These are phyloP conservation scores for Annulohypoxylon truncatum DNA, from an alignment of 2,329 filamentous ascomycete genomes.

Conservation along the genomic window DNA sequence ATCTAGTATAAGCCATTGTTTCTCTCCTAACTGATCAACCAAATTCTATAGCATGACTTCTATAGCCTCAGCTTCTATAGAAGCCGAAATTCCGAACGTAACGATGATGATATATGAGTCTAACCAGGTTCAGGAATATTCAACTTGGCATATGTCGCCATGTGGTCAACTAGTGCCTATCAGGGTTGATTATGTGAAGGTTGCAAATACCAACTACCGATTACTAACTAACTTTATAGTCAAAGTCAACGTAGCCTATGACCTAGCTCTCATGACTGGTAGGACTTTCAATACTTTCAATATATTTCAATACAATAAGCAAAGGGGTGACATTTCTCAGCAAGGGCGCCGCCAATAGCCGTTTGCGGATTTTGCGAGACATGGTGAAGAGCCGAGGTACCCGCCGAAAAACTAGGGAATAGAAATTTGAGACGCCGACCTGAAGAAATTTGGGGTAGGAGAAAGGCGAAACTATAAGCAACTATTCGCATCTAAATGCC, in stretches of 20 bases:
- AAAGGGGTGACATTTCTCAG: slow-evolving; percentile 4
- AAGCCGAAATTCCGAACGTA: neutral
- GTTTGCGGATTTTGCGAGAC: neutral
- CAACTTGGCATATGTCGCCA: neutral
- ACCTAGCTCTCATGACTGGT: neutral
- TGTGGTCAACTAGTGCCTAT: neutral
- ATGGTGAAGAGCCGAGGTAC: neutral
- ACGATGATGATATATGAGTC: neutral
- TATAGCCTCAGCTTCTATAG: neutral
- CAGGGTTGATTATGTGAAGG: slow-evolving; percentile 4
- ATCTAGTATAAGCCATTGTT: neutral
- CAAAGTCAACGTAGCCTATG: neutral
- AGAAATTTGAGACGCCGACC: slow-evolving; percentile 14
- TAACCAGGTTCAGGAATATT: neutral
- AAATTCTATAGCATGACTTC: neutral
- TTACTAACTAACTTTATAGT: neutral
- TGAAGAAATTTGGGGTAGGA: slow-evolving; percentile 4
- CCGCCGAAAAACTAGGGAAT: neutral
- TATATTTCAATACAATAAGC: slow-evolving; percentile 4
- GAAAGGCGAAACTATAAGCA: slow-evolving; percentile 4
- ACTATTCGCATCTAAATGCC: slow-evolving; percentile 10
- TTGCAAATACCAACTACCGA: slow-evolving; percentile 1
- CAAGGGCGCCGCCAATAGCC: slow-evolving; percentile 18
- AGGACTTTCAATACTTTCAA: neutral
- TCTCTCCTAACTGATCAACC: neutral